Evolutionary conservation across 1,284 basidiomycete genomes (phyloP).

Genomic region (Sanghuangporus sanghuang): DNA sequence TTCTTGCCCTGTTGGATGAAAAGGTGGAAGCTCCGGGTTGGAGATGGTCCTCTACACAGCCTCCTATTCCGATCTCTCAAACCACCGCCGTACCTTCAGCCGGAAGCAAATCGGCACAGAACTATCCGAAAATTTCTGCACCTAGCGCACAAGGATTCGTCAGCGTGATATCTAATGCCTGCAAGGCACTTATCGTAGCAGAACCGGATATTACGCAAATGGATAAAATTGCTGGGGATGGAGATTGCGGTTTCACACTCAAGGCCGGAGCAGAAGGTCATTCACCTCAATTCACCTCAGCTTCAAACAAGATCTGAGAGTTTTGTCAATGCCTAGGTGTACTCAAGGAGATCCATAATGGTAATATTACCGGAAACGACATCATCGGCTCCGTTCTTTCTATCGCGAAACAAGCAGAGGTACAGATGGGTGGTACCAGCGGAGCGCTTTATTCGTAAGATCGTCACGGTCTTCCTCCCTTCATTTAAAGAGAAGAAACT

Average conservation of each 20-base stretch:
- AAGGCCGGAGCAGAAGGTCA: constrained; percentile 61
- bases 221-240: constrained; percentile 77
- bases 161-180: constrained; percentile 56
- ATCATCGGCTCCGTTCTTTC: constrained; percentile 60
- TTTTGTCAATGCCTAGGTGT: constrained; percentile 35
- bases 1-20: constrained; percentile 78
- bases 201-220: constrained; percentile 87
- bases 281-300: constrained; percentile 21
- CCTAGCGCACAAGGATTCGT: constrained; percentile 47
- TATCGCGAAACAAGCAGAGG: constrained; percentile 74
- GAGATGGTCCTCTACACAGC: constrained; percentile 59
- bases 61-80: constrained; percentile 28
- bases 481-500: neutral
- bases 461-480: constrained; percentile 6
- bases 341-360: constrained; percentile 41
- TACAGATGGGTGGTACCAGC: constrained; percentile 89
- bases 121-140: constrained; percentile 32
- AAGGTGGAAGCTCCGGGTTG: constrained; percentile 75
- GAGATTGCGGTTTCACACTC: constrained; percentile 81
- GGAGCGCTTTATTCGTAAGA: constrained; percentile 87
- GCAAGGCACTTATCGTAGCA: constrained; percentile 64
- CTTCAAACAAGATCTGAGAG: neutral
- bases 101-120: constrained; percentile 16
- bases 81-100: constrained; percentile 18
- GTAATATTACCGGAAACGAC: constrained; percentile 54